Evolutionary conservation across 345 rosid genomes (phyloP), one percentile per base, ranked within the genome.

Genomic region (Limnanthes douglasii): DNA sequence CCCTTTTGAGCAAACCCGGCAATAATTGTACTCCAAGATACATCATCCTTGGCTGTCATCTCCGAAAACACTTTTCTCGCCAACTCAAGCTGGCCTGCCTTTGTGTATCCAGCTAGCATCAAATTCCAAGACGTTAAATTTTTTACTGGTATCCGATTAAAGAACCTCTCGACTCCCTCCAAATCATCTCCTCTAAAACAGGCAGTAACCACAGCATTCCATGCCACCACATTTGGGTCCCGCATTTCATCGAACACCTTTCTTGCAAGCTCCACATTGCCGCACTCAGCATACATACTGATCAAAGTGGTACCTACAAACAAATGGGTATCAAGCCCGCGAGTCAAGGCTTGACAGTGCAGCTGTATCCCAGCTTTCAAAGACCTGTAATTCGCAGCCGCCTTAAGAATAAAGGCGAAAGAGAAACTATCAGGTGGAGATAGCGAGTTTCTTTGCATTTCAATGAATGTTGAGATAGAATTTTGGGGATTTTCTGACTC

Each of bases 71-170:
- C 17, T 2, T 42, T 43, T 56, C 30, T 54, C 13, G 73, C 78
- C 17, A 33, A 39, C 48, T 66, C 65, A 23, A 74, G 31, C 51
- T 70, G 70, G 16, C 72, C 69, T 1, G 56, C 55, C 50, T 68
- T 75, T 24, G 38, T 21, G 34, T 64, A 62, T 31, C 75, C 84
- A 3, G 70, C 73, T 26, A 75, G 66, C 68, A 75, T 59, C 34
- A 70, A 59, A 32, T 75, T 75, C 53, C 75, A 77, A n/a, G 88
- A 68, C n/a, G 75, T 73, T 34, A 54, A 60, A 61, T 81, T 45
- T 61, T 24, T 68, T 4, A 50, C 37, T 4, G 60, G 37, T 73
- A 68, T 65, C 38, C 35, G 29, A 45, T 50, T 45, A 31, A 64
- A 74, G 23, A 71, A 6, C 9, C 47, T 34, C 33, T 3, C 37